Evolutionary conservation across 2,329 filamentous ascomycete species (phyloP).

Genomic region (Aspergillus pseudonomiae): DNA sequence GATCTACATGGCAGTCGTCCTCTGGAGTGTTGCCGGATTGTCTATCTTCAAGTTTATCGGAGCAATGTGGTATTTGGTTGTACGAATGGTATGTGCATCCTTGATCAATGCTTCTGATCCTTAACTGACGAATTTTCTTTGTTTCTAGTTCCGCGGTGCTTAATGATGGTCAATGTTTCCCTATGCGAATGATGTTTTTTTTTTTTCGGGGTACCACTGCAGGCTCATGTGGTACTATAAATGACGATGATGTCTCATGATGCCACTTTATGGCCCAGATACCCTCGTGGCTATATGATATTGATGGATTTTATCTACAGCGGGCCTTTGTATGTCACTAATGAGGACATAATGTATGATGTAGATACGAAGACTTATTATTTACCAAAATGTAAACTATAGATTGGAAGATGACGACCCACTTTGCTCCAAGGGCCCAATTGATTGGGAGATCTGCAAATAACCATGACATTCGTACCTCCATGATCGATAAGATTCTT

Average conservation of each 20-base stretch:
- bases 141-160: constrained; percentile 54
- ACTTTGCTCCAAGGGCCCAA: neutral
- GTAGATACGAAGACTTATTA: neutral
- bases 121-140: constrained; percentile 29
- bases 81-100: constrained; percentile 71
- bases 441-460: neutral
- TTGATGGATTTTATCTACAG: neutral
- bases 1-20: constrained; percentile 82
- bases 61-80: constrained; percentile 88
- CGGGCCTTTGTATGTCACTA: neutral
- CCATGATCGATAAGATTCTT: neutral
- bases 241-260: constrained; percentile 19
- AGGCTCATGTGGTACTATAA: constrained; percentile 35
- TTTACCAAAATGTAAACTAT: neutral
- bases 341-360: neutral
- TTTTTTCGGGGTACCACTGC: constrained; percentile 31
- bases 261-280: constrained; percentile 15
- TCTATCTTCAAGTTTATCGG: constrained; percentile 86
- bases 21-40: constrained; percentile 86
- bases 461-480: neutral
- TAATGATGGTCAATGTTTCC: constrained; percentile 30
- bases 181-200: constrained; percentile 17
- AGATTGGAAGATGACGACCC: neutral
- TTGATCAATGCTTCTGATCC: neutral
- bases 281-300: constrained; percentile 12